Evolutionary conservation across 2,329 filamentous ascomycete species (phyloP), one percentile per base, ranked within the genome.

Genomic region (Akanthomyces muscarius): DNA sequence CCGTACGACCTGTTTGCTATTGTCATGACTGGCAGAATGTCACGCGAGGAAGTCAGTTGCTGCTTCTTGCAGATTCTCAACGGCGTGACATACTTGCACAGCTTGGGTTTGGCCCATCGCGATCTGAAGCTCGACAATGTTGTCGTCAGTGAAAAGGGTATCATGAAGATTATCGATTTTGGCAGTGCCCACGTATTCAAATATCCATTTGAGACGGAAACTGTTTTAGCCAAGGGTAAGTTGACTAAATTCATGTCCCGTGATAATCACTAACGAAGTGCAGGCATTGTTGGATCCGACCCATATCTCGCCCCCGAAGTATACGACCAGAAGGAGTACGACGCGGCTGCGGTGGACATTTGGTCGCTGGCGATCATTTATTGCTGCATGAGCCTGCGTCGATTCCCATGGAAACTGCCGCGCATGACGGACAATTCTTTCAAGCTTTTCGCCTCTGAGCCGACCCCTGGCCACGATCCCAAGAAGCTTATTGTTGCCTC

Each of bases 91-190:
- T 99, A 97, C 74, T 80, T 99, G 65, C 95, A 99, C 76, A 90
- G 90, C 73, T 95, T 97, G 86, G 95, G 95, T 3, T 80, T 99
- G 59, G 93, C 95, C 13, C 95, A 99, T 77, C 87, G 95, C 51
- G 95, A 99, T 80, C 73, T 99, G 70, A 99, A 99, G 77, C 78
- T 99, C 69, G 95, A 99, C 78, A 99, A 99, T 69, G 95, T 99
- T 23, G 95, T 99, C 33, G 93, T 99, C 64, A 98, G 93, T 72
- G 91, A 96, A 72, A 86, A 90, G 71, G 95, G 95, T 2, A 98
- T 99, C 70, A 97, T 99, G 92, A 99, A 99, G 77, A 90, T 99
- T 67, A 99, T 99, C 71, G 95, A 99, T 75, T 99, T 99, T 76
- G 95, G 95, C 30, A 98, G 93, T 77, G 94, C 95, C 0, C 93